Conservation (phyloP, 768 basidiomycete species). For the Chalciporus piperatus region DNA sequence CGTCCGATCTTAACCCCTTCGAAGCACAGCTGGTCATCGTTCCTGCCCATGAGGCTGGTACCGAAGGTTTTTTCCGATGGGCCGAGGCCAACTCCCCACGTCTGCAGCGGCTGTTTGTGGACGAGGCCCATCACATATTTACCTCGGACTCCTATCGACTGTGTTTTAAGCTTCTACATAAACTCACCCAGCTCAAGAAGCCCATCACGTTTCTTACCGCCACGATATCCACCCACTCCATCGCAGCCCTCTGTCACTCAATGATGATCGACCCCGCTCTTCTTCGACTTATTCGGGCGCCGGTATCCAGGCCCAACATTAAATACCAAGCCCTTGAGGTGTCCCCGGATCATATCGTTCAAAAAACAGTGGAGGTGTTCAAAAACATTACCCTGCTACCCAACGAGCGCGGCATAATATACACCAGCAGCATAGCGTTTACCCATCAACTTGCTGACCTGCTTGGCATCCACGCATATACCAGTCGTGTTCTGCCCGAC, state of each 20-base stretch:
- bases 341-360: rapidly evolving
- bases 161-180: constrained; percentile 15
- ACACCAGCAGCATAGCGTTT: not conserved
- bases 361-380: not conserved
- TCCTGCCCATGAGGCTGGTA: constrained; percentile 9
- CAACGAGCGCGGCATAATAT: constrained; percentile 5
- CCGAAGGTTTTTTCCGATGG: not conserved
- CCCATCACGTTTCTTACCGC: constrained; percentile 11
- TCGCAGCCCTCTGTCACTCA: not conserved
- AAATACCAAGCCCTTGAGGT: not conserved
- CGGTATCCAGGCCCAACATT: not conserved
- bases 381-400: not conserved
- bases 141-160: not conserved
- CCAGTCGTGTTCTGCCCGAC: not conserved
- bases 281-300: not conserved
- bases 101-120: not conserved
- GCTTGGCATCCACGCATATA: not conserved
- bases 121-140: constrained; percentile 11
- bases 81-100: not conserved
- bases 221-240: constrained; percentile 3
- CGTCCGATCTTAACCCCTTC: not conserved
- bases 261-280: constrained; percentile 1
- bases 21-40: constrained; percentile 2
- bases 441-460: not conserved
- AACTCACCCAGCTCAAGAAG: constrained; percentile 1